Evolutionary conservation across 2,329 filamentous ascomycete genomes (phyloP).

Genomic region (Penicillium sp.): DNA sequence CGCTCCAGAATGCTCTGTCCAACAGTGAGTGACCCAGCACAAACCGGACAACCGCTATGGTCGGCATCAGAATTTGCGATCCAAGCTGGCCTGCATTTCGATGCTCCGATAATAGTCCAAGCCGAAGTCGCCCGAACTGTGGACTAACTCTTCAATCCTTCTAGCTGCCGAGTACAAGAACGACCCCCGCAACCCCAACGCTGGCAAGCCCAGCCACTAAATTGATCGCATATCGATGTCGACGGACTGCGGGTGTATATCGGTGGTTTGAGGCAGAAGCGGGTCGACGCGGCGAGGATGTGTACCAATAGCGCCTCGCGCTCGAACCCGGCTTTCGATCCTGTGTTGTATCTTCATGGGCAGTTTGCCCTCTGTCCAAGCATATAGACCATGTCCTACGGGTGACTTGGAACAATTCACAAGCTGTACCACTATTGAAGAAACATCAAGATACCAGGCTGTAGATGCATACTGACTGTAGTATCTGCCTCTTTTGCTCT

Average conservation of each 20-base stretch:
- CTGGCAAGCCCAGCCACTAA: constrained; percentile 34
- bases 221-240: constrained; percentile 11
- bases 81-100: not conserved
- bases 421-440: constrained; percentile 37
- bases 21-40: constrained; percentile 57
- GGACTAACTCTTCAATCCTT: constrained; percentile 18
- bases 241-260: constrained; percentile 15
- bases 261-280: constrained; percentile 10
- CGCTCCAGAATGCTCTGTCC: constrained; percentile 69
- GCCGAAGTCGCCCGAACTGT: constrained; percentile 2
- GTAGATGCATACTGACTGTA: too few relatives aligned
- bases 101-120: constrained; percentile 6
- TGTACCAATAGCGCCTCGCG: constrained; percentile 17
- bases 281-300: constrained; percentile 13
- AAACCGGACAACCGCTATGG: not conserved
- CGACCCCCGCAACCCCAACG: constrained; percentile 72
- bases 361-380: constrained; percentile 35
- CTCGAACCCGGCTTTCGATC: constrained; percentile 19
- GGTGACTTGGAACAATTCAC: constrained; percentile 35
- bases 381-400: constrained; percentile 36
- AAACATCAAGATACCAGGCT: too few relatives aligned
- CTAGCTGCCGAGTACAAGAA: constrained; percentile 92
- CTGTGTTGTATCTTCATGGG: constrained; percentile 23
- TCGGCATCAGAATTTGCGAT: not conserved
- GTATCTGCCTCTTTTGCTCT: too few relatives aligned